Conservation (phyloP, 2,329 filamentous ascomycete species). For the Dendryphion nanum region DNA sequence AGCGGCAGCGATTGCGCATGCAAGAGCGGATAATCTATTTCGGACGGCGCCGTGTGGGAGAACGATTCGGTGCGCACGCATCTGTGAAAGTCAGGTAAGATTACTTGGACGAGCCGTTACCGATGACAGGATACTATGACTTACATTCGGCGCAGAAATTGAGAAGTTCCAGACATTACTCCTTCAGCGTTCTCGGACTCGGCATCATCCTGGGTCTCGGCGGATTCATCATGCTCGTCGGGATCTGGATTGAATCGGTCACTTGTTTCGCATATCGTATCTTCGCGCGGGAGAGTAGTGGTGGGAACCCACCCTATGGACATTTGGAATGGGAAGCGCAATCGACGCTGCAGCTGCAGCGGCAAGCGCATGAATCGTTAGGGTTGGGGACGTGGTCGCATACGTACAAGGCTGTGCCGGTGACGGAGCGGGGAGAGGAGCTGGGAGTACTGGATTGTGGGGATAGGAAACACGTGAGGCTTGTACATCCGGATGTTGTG, state of each 20-base stretch:
- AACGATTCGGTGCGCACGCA: no score
- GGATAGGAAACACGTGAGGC: slow-evolving; percentile 1
- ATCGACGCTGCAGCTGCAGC: slow-evolving; percentile 1
- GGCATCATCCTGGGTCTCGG: background rate
- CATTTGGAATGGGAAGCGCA: slow-evolving; percentile 2
- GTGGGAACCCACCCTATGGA: background rate
- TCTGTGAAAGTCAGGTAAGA: no score
- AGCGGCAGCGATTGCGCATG: no score
- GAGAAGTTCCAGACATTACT: background rate
- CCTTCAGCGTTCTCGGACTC: slow-evolving; percentile 1
- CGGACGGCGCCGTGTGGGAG: no score
- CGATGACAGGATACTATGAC: no score
- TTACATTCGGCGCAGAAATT: no score
- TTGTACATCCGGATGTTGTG: no score
- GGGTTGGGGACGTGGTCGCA: slow-evolving; percentile 1
- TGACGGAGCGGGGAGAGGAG: slow-evolving; percentile 1
- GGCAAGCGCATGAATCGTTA: slow-evolving; percentile 1
- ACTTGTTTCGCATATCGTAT: background rate
- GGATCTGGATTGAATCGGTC: background rate
- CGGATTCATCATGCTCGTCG: background rate
- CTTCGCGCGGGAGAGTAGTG: background rate
- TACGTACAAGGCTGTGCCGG: background rate
- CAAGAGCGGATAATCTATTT: no score
- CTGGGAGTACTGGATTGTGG: slow-evolving; percentile 1
- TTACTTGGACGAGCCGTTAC: no score